Percentiles rank a stretch among this genome's conserved stretches.
phyloP scores from a whole-genome alignment of 306 rosid genomes.

The Carpinus fangiana region DNA sequence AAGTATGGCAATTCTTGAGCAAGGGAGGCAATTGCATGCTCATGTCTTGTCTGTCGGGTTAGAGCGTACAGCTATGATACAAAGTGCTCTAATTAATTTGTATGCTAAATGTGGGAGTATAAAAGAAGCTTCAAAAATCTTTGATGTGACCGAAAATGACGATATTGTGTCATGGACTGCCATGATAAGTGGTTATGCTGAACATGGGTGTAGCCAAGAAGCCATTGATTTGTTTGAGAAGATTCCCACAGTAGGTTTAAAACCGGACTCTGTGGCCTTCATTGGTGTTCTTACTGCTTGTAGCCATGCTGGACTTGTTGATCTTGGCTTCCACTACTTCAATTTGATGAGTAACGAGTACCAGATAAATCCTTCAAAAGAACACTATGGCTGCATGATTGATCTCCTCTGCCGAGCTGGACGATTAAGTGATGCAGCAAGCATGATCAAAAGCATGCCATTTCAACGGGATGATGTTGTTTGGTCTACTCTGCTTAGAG shows the following conservation, averaged over 20 bases:
- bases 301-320: slow-evolving; percentile 77
- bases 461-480: slow-evolving; percentile 64
- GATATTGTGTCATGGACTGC: slow-evolving; percentile 80
- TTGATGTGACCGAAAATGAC: slow-evolving; percentile 29
- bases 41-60: slow-evolving; percentile 55
- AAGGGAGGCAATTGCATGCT: slow-evolving; percentile 80
- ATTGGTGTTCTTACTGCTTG: slow-evolving; percentile 74
- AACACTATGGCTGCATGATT: slow-evolving; percentile 76
- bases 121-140: slow-evolving; percentile 59
- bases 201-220: slow-evolving; percentile 69
- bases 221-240: slow-evolving; percentile 72
- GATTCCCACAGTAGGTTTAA: slow-evolving; percentile 48
- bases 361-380: slow-evolving; percentile 59
- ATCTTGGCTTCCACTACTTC: slow-evolving; percentile 70
- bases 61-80: slow-evolving; percentile 54
- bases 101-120: slow-evolving; percentile 74
- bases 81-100: slow-evolving; percentile 71
- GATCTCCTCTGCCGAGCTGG: slow-evolving; percentile 91
- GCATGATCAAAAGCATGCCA: slow-evolving; percentile 60
- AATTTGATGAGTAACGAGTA: slow-evolving; percentile 47
- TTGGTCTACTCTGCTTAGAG: slow-evolving; percentile 83
- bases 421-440: slow-evolving; percentile 62
- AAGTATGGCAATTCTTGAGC: slow-evolving; percentile 75
- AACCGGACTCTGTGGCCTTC: slow-evolving; percentile 69
- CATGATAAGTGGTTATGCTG: slow-evolving; percentile 74